A percentile compares a stretch with the other conserved stretches of the same genome.
Evolutionary conservation across 805 yeast genomes (phyloP).

Genomic region (Candida odintsovae): DNA sequence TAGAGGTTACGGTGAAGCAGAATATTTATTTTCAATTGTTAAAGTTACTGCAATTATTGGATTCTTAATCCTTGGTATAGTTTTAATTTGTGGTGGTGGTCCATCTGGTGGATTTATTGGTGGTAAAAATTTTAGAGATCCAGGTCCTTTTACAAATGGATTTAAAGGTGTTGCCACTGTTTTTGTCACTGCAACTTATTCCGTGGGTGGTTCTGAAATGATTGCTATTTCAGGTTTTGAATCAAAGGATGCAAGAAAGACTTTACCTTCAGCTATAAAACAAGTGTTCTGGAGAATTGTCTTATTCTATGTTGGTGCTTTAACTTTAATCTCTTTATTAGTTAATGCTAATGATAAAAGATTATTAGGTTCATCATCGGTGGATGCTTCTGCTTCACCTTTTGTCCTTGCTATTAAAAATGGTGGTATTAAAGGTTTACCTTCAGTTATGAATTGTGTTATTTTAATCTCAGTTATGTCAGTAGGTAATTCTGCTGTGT

Average conservation of each 20-base stretch:
- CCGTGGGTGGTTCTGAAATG: constrained; percentile 49
- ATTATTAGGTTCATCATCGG: constrained; percentile 26
- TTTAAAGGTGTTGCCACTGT: constrained; percentile 50
- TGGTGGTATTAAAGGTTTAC: constrained; percentile 31
- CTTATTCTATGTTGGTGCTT: constrained; percentile 40
- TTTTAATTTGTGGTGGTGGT: constrained; percentile 43
- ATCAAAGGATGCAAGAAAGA: constrained; percentile 39
- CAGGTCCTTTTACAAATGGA: constrained; percentile 61
- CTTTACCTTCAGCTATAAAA: constrained; percentile 46
- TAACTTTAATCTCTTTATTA: constrained; percentile 39
- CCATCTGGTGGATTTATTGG: constrained; percentile 40
- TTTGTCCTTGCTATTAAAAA: constrained; percentile 41
- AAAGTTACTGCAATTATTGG: constrained; percentile 46
- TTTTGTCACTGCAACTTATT: constrained; percentile 50
- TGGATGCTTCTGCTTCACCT: constrained; percentile 36
- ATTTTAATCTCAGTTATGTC: constrained; percentile 35
- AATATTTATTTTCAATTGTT: constrained; percentile 41
- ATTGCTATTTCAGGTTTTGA: constrained; percentile 48
- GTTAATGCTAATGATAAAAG: constrained; percentile 39
- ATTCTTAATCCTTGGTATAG: constrained; percentile 48
- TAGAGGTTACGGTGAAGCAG: constrained; percentile 49
- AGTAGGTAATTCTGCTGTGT: constrained; percentile 51
- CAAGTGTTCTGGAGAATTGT: constrained; percentile 53
- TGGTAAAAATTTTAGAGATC: constrained; percentile 40
- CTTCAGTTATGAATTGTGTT: constrained; percentile 36